Conservation (phyloP, 345 rosid species). For the Erodium maritimum region DNA sequence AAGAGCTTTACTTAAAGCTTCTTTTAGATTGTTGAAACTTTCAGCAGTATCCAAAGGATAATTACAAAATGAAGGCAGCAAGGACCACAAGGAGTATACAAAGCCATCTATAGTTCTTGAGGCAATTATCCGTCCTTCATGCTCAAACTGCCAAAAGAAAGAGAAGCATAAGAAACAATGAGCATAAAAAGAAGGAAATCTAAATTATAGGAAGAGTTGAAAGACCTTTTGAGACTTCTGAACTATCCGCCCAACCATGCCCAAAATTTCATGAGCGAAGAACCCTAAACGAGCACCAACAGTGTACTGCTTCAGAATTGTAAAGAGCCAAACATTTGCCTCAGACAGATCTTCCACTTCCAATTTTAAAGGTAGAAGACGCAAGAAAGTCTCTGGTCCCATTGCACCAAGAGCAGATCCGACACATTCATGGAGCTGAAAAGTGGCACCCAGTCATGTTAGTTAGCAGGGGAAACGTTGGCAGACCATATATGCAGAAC, state of each 20-base stretch:
- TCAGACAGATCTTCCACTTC: conserved; percentile 69
- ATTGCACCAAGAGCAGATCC: conserved; percentile 90
- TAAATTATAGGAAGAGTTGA: background rate
- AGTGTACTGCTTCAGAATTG: conserved; percentile 81
- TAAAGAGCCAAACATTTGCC: conserved; percentile 88
- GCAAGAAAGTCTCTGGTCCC: conserved; percentile 81
- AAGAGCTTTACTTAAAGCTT: conserved; percentile 39
- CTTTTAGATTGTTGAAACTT: conserved; percentile 50
- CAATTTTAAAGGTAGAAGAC: conserved; percentile 58
- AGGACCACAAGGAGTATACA: conserved; percentile 72
- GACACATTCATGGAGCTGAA: conserved; percentile 81
- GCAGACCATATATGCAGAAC: background rate
- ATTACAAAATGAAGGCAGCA: conserved; percentile 88
- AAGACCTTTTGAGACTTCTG: conserved; percentile 58
- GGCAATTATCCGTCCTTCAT: conserved; percentile 47
- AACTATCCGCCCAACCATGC: conserved; percentile 33
- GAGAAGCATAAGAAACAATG: conserved; percentile 9
- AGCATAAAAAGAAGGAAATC: conserved; percentile 6
- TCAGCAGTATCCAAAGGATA: conserved; percentile 72
- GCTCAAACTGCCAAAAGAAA: conserved; percentile 50
- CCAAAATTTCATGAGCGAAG: conserved; percentile 52
- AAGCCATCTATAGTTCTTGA: conserved; percentile 64
- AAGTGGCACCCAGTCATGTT: conserved; percentile 13
- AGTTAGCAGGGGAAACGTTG: conserved; percentile 4
- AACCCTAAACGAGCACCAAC: conserved; percentile 71